These are phyloP conservation scores for Populus ilicifolia DNA, from an alignment of 345 rosid genomes.

Conservation along the genomic window DNA sequence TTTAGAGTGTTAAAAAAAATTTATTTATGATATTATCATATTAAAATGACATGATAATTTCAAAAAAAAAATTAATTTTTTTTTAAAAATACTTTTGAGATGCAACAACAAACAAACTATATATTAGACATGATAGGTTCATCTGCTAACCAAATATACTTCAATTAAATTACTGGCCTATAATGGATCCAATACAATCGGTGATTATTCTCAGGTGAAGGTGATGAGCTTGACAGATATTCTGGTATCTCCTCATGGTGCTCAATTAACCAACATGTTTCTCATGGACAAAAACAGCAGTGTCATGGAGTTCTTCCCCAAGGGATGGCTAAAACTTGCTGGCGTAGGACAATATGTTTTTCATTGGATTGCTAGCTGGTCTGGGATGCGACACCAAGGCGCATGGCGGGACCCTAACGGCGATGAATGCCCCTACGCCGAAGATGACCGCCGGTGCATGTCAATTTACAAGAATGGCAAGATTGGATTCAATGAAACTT, in stretches of 20 bases:
- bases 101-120: no score
- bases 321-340: slow-evolving; percentile 71
- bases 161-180: neutral
- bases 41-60: no score
- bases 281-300: slow-evolving; percentile 69
- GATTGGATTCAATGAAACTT: slow-evolving; percentile 53
- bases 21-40: no score
- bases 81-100: no score
- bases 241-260: slow-evolving; percentile 65
- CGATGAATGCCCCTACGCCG: slow-evolving; percentile 47
- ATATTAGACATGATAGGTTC: no score
- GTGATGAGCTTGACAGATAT: slow-evolving; percentile 63
- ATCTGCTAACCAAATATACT: no score
- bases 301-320: slow-evolving; percentile 71
- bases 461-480: slow-evolving; percentile 51
- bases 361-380: slow-evolving; percentile 75
- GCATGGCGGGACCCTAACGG: slow-evolving; percentile 73
- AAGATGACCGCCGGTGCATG: slow-evolving; percentile 68
- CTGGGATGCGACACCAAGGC: slow-evolving; percentile 69
- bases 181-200: neutral
- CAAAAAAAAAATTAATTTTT: no score
- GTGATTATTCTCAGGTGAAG: slow-evolving; percentile 40
- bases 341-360: slow-evolving; percentile 71
- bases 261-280: slow-evolving; percentile 75
- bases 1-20: no score